Base-by-base conservation (phyloP, 805 yeast species). In the Candida succiphila region DNA sequence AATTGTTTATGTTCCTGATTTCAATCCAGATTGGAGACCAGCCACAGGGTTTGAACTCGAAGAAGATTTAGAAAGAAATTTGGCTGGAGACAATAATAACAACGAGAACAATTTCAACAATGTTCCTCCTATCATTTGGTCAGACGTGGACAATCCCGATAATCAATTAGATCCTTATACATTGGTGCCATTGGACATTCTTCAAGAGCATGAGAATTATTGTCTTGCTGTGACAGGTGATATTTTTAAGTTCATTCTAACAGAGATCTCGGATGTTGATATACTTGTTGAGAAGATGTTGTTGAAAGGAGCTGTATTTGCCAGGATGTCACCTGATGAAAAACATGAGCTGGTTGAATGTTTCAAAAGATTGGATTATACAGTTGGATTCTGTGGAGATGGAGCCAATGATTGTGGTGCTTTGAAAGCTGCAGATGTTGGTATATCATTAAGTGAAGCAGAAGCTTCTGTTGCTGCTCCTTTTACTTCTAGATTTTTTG, bases 321-420 rank as follows among this genome's bases (percentile, higher is more conserved):
- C 99, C 0, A 68, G 99, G 42, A 92, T 92, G 99, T 88, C 97
- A 0, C 99, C 99, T 0, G 98, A 94, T 56, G 99, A 92, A 55
- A 92, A 92, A 51, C 96, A 92, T 54, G 98, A 92, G 57, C 64
- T 92, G 31, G 96, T 92, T 24, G 88, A 83, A 47, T 85, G 81
- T 51, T 60, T 92, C 12, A 95, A 87, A 54, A 68, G 65, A 17
- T 51, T 92, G 16, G 96, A 88, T 48, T 89, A 89, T 52, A 85
- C 95, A 0, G 94, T 86, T 31, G 95, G 96, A 3, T 92, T 92
- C 56, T 92, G 97, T 60, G 99, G 99, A 25, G 99, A 92, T 60
- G 99, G 99, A 43, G 99, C 99, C 5, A 92, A 92, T 57, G 99
- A 92, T 52, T 92, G 97, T 59, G 98, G 98, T 44, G 99, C 99